Base-by-base conservation (phyloP, 169 alveolate genomes). In the Eimeria acervulina region DNA sequence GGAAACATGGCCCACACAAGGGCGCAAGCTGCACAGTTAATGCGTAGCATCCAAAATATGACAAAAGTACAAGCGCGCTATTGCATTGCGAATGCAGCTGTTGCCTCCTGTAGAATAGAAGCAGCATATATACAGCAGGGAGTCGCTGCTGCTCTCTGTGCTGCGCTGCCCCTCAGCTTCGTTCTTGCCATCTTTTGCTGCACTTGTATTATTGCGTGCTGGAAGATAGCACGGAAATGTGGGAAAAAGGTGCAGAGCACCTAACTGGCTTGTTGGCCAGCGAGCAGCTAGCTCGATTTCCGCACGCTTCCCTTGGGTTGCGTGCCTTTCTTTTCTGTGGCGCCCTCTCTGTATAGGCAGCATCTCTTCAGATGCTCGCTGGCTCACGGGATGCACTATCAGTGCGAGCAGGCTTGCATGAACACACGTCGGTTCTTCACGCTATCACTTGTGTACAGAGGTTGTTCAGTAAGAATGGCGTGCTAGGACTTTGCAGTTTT, bases 81-180 rank as follows among this genome's bases (percentile, higher is more conserved):
- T 28, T 80, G 89, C 44, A 33, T n/a, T 10, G 63, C 89, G 15
- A 44, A 12, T 26, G 89, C 89, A 42, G 38, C 42, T 6, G 68
- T 47, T 44, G 66, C 89, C 21, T 42, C 89, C 42, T 80, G 89
- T 28, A 80, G 89, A 80, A 17, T 80, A 15, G 70, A 80, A 28
- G 89, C 42, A 47, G 21, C 38, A 6, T 12, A 21, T 42, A 12
- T 44, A 10, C 89, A 80, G 42, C 66, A 42, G 1, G 68, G 89
- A 23, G 89, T 28, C 28, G 66, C 66, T 8, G 84, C 84, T 40
- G 84, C 84, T 40, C 84, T 72, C 31, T 72, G 84, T 72, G 84
- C 84, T 2, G 84, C 84, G 19, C 17, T 72, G 55, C 84, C 84
- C 55, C 84, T 72, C 84, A 72, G 84, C 84, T 36, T 72, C 15